Evolutionary conservation across 495 filamentous ascomycete genomes (phyloP).

Genomic region (Neurospora sublineolata): DNA sequence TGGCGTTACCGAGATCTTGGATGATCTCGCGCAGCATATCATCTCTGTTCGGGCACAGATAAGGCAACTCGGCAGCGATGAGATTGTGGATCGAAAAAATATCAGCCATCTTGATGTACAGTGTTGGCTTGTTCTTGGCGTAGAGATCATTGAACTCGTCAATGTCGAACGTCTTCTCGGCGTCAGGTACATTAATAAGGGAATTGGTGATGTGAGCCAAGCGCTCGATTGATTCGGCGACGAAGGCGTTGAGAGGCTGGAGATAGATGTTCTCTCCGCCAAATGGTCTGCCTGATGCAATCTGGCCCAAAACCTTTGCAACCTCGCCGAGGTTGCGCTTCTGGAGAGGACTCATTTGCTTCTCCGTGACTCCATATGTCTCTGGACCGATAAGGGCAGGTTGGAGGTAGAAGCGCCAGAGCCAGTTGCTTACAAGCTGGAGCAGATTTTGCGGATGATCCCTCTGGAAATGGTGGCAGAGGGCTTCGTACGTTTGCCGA

Average conservation of each 20-base stretch:
- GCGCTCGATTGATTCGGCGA: conserved; percentile 74
- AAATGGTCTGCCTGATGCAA: conserved; percentile 75
- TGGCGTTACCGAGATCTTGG: conserved; percentile 85
- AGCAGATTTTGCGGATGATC: conserved; percentile 70
- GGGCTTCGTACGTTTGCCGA: conserved; percentile 68
- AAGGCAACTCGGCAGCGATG: conserved; percentile 63
- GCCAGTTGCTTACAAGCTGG: conserved; percentile 75
- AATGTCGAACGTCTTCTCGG: conserved; percentile 89
- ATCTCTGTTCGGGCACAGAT: conserved; percentile 66
- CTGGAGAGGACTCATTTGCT: conserved; percentile 75
- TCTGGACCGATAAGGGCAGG: conserved; percentile 80
- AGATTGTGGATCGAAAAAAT: conserved; percentile 93
- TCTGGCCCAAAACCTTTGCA: conserved; percentile 79
- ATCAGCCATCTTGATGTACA: conserved; percentile 97
- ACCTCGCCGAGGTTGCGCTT: conserved; percentile 89
- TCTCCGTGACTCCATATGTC: conserved; percentile 78
- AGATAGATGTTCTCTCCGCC: conserved; percentile 91
- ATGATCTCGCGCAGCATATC: conserved; percentile 87
- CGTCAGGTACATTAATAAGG: conserved; percentile 74
- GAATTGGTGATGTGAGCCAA: conserved; percentile 58
- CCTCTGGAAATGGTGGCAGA: conserved; percentile 63
- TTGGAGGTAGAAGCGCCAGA: conserved; percentile 90
- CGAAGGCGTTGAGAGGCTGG: conserved; percentile 82
- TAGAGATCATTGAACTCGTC: conserved; percentile 98
- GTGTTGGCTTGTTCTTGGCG: conserved; percentile 83